Base-by-base conservation (phyloP, 2,329 filamentous ascomycete species). In the Bipolaris oryzae region DNA sequence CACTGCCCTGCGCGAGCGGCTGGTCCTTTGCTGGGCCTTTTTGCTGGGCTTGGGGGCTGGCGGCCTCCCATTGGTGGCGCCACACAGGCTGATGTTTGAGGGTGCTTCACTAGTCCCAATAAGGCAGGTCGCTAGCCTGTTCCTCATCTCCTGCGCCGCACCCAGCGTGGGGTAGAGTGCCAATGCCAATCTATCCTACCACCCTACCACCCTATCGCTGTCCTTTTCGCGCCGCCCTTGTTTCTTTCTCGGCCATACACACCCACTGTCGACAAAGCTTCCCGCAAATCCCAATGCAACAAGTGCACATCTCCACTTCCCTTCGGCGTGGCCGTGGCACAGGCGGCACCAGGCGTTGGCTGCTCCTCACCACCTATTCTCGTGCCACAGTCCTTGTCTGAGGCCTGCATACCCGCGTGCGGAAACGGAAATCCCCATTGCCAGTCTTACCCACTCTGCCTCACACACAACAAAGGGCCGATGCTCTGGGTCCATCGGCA, bases 331-430 rank as follows among this genome's bases (percentile, higher is more conserved):
- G 34, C 35, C 39, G 51, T 66, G 35, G 62, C 50, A 70, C 67
- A 50, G 58, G 66, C 67, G 65, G 62, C 54, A 68, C 54, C 53
- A 53, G 45, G 52, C 55, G 48, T 49, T 16, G 25, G 35, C 13
- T 31, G 47, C 41, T 16, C 44, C 44, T 48, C 50, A 42, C 48
- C 37, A 45, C 58, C 50, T 44, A 51, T 53, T 37, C 53, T 45
- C 58, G 65, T 68, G 70, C 62, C 65, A 62, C 68, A 62, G 60
- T 66, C 59, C 62, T 55, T 58, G 68, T 72, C 65, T 63, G 65
- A 70, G 55, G 60, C 60, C 44, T 52, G 58, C 62, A 62, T 48
- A 61, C 61, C 60, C 39, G 42, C 16, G 35, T 54, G 53, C 43
- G 5, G 35, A 60, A 50, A 38, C 35, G 51, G 42, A 28, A 31